A percentile compares a stretch with the other conserved stretches of the same genome.
phyloP scores from a whole-genome alignment of 2,329 filamentous ascomycete species.

The Stagonosporopsis chrysanthemi region DNA sequence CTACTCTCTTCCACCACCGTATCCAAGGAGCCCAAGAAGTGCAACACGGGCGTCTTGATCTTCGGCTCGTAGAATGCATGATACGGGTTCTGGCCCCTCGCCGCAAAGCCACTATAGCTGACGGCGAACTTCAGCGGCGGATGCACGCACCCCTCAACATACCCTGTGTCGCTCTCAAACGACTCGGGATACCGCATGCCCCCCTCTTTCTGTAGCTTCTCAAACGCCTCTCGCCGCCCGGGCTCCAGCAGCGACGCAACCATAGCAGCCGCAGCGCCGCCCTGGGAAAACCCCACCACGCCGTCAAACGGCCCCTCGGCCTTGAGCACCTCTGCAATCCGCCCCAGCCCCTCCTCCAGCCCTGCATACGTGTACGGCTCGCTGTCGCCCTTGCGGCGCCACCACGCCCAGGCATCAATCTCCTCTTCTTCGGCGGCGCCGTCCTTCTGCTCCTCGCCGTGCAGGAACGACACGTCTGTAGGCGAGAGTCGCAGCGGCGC shows the following conservation, averaged over 20 bases:
- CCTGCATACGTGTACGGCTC: constrained; percentile 67
- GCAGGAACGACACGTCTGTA: constrained; percentile 63
- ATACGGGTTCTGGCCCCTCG: constrained; percentile 66
- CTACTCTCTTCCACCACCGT: constrained; percentile 84
- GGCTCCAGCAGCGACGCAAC: constrained; percentile 75
- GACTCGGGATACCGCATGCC: constrained; percentile 62
- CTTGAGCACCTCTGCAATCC: constrained; percentile 59
- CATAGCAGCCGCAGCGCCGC: constrained; percentile 69
- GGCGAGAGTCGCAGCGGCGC: constrained; percentile 53
- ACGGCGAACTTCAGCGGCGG: constrained; percentile 73
- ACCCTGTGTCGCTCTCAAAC: constrained; percentile 52
- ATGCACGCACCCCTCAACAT: constrained; percentile 48
- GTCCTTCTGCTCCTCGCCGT: constrained; percentile 39
- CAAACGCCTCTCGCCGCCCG: constrained; percentile 58
- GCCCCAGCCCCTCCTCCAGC: constrained; percentile 71
- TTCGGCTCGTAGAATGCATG: constrained; percentile 75
- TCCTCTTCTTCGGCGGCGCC: constrained; percentile 55
- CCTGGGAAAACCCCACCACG: constrained; percentile 48
- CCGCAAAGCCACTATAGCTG: constrained; percentile 78
- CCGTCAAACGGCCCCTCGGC: constrained; percentile 47
- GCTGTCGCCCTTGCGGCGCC: constrained; percentile 67
- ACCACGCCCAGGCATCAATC: constrained; percentile 84
- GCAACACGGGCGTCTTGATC: constrained; percentile 78
- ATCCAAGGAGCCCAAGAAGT: constrained; percentile 84
- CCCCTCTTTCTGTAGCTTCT: constrained; percentile 44